Evolutionary conservation across 139 green algal genomes (phyloP), one percentile per base, ranked within the genome.

Genomic region (Auxenochlorella protothecoides): DNA sequence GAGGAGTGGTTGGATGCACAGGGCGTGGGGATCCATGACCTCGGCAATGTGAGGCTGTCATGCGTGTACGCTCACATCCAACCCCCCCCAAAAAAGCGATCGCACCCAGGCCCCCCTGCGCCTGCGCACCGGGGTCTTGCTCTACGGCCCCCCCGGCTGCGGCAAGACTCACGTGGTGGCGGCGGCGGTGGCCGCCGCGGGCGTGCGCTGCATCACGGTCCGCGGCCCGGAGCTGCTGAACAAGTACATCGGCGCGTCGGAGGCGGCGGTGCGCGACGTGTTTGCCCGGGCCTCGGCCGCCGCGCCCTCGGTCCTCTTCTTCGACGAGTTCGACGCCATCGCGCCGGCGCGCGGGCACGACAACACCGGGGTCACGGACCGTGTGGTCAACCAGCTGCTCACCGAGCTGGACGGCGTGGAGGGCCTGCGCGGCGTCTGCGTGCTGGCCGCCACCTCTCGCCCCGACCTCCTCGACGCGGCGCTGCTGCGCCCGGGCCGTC

Each of bases 261-360:
- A 99, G 82, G 89, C 90, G 51, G 86, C 84, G n/a, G 92, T 97
- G 56, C 82, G 95, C 0, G 90, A 93, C 53, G 72, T 96, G 51
- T 99, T 99, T 80, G 72, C 75, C n/a, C 83, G 85, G 3, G 95
- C 95, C 1, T 65, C 81, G 6, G 83, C 84, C 0, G 92, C 93
- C 4, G 91, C 92, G 2, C 95, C 95, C 5, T 96, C 90, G 75
- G 84, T 96, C n/a, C 87, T 99, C 13, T 99, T 99, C 82, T 99
- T 99, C 79, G 95, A 99, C 73, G 95, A 99, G 84, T 97, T 99
- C 76, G 95, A 99, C 73, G 88, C 95, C 65, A 93, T 99, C 57
- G 95, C 92, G 10, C 92, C 92, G 4, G 84, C 89, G 56, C 78
- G 95, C 4, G 95, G 95, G 53, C 88, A 96, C 68, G 93, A 99